Conservation (phyloP, 2,329 filamentous ascomycete species). For the Endoconidiophora polonica region DNA sequence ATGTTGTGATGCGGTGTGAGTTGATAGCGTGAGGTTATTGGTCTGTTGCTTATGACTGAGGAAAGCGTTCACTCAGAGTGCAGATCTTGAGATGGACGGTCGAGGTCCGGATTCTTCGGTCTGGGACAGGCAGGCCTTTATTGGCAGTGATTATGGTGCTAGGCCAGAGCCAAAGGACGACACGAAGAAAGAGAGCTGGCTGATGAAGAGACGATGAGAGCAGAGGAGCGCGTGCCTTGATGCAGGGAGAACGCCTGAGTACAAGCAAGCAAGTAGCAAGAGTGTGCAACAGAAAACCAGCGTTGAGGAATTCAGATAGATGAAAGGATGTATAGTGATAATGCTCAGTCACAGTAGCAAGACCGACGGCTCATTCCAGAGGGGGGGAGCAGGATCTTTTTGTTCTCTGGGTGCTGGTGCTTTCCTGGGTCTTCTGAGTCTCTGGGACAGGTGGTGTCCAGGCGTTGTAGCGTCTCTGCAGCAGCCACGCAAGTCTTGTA, state of each 20-base stretch:
- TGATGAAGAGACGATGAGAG: too few species aligned
- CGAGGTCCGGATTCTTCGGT: background rate
- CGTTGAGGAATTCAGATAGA: background rate
- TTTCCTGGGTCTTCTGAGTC: too few species aligned
- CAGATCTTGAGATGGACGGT: background rate
- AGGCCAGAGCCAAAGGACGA: background rate
- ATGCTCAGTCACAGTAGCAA: background rate
- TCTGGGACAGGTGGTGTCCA: too few species aligned
- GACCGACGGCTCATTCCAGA: background rate
- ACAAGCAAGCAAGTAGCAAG: background rate
- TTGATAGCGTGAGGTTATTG: background rate
- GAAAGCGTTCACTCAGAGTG: background rate
- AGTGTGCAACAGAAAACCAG: background rate
- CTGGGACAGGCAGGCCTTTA: background rate
- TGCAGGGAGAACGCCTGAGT: background rate
- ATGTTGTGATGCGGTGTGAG: background rate
- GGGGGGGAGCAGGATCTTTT: too few species aligned
- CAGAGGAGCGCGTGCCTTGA: slow-evolving; percentile 2
- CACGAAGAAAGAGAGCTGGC: too few species aligned
- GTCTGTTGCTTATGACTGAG: too few species aligned
- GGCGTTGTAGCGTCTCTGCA: too few species aligned
- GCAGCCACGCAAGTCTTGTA: slow-evolving; percentile 5
- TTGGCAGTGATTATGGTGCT: background rate
- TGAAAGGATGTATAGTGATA: background rate
- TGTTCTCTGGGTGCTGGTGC: too few species aligned